These are phyloP conservation scores for Akebia trifoliata DNA, from an alignment of 164 flowering plant species.

Conservation along the genomic window DNA sequence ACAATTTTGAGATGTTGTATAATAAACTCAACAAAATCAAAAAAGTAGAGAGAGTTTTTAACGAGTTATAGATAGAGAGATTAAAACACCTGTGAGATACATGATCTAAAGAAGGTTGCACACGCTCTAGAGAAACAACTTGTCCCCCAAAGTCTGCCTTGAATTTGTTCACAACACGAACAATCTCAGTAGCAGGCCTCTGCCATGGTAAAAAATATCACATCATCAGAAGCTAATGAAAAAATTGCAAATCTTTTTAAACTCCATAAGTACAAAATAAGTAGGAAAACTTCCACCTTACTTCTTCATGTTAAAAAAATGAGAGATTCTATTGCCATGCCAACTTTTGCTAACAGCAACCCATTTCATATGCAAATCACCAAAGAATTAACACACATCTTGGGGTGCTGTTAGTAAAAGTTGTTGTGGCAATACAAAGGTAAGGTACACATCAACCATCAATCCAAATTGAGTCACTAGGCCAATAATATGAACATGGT, in stretches of 20 bases:
- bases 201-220: constrained; percentile 21
- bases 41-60: background rate
- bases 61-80: background rate
- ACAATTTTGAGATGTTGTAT: background rate
- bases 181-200: constrained; percentile 84
- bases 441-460: too few relatives aligned
- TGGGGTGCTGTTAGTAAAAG: too few relatives aligned
- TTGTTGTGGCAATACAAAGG: too few relatives aligned
- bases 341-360: too few relatives aligned
- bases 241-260: background rate
- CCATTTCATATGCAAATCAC: too few relatives aligned
- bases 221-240: constrained; percentile 5
- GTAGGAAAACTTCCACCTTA: background rate
- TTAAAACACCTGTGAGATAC: constrained; percentile 85
- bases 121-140: constrained; percentile 81
- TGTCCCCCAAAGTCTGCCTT: constrained; percentile 97
- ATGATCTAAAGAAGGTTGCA: constrained; percentile 92
- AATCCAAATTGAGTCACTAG: too few relatives aligned
- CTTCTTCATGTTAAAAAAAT: background rate
- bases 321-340: too few relatives aligned
- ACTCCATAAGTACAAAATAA: background rate
- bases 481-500: too few relatives aligned
- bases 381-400: too few relatives aligned
- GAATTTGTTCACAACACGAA: constrained; percentile 85
- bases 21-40: background rate